Conservation (phyloP, 441 rosid species). For the Gossypium davidsonii region DNA sequence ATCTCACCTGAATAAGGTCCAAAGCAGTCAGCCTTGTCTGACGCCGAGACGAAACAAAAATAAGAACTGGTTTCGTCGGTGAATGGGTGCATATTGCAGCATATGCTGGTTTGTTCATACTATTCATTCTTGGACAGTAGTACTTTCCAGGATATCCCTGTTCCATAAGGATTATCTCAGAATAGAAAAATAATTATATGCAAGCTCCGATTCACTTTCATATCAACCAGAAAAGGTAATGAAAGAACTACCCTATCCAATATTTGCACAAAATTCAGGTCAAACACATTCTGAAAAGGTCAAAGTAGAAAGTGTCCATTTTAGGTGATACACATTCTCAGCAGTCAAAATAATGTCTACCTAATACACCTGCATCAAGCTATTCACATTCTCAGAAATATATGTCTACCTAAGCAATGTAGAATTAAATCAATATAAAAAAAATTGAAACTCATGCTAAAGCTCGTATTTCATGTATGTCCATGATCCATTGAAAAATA, state of each 20-base stretch:
- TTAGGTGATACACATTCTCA: background rate
- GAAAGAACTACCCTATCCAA: background rate
- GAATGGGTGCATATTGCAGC: slow-evolving; percentile 99
- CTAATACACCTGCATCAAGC: background rate
- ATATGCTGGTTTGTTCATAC: slow-evolving; percentile 99
- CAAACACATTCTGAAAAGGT: background rate
- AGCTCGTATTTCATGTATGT: background rate
- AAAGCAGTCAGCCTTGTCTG: slow-evolving; percentile 98
- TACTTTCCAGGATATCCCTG: slow-evolving; percentile 99
- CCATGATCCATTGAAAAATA: background rate
- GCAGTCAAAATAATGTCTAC: background rate
- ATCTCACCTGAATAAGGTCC: slow-evolving; percentile 90
- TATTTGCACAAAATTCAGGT: background rate
- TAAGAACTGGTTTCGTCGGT: slow-evolving; percentile 93
- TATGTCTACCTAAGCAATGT: background rate
- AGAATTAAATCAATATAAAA: background rate
- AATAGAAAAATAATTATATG: slow-evolving; percentile 6
- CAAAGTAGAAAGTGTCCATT: background rate
- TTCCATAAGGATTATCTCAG: slow-evolving; percentile 12
- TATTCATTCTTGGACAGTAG: slow-evolving; percentile 94
- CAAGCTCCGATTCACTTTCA: background rate
- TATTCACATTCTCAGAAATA: background rate
- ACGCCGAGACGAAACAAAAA: slow-evolving; percentile 97
- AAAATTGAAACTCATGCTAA: background rate
- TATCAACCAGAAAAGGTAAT: background rate